phyloP scores from a whole-genome alignment of 768 basidiomycete species.

The Coprinopsis strossmayeri region DNA sequence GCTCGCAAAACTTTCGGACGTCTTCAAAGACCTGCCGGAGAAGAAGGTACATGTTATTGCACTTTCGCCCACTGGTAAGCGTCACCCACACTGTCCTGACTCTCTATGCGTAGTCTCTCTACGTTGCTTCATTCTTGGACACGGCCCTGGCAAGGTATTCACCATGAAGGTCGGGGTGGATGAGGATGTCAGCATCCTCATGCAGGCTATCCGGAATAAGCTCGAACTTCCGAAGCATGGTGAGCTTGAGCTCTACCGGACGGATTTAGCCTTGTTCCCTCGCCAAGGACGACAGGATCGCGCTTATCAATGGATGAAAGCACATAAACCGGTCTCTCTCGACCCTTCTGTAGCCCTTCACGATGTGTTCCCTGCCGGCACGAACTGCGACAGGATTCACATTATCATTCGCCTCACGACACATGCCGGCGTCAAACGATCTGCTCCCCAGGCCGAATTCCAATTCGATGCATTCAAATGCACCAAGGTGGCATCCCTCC shows the following conservation, averaged over 20 bases:
- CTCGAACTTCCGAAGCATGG: background rate
- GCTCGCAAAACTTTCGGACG: background rate
- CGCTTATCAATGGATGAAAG: too few relatives aligned
- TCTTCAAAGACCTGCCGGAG: background rate
- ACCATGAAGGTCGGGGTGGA: background rate
- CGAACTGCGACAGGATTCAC: too few relatives aligned
- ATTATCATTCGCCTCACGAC: too few relatives aligned
- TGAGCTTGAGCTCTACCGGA: too few relatives aligned
- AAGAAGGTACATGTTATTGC: background rate
- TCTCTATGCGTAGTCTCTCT: background rate
- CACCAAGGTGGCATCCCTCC: constrained; percentile 7
- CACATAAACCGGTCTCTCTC: too few relatives aligned
- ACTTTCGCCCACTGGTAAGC: background rate
- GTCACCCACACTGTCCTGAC: background rate
- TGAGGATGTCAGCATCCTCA: background rate
- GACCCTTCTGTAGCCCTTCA: too few relatives aligned
- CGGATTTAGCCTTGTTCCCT: background rate
- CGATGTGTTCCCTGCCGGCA: too few relatives aligned
- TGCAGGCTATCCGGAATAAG: background rate
- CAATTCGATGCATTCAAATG: background rate
- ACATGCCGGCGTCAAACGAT: background rate
- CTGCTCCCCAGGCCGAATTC: background rate
- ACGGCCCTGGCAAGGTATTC: background rate
- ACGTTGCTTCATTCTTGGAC: background rate
- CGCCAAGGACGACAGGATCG: background rate